Evolutionary conservation across 2,329 filamentous ascomycete genomes (phyloP).

Genomic region (Seiridium unicorne): DNA sequence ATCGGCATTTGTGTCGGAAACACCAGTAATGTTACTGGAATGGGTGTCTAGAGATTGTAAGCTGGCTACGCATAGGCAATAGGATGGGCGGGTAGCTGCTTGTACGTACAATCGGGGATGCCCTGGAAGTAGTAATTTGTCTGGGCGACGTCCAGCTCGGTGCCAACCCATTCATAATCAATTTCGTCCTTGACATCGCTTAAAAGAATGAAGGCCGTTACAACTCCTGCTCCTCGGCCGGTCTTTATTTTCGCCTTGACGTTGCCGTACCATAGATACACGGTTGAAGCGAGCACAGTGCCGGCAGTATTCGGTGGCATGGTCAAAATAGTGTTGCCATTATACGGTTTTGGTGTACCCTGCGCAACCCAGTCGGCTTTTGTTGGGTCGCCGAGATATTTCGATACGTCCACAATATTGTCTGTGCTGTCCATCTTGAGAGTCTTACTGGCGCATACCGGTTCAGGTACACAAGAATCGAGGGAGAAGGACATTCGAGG

Average conservation of each 20-base stretch:
- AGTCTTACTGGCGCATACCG: slow-evolving; percentile 73
- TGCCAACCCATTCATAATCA: slow-evolving; percentile 92
- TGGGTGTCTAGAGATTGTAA: slow-evolving; percentile 62
- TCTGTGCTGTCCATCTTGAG: slow-evolving; percentile 75
- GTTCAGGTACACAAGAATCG: slow-evolving; percentile 81
- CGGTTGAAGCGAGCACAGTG: slow-evolving; percentile 78
- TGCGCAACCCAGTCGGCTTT: slow-evolving; percentile 86
- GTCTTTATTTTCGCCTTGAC: slow-evolving; percentile 84
- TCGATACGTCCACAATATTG: slow-evolving; percentile 66
- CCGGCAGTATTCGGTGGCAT: slow-evolving; percentile 86
- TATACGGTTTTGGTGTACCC: slow-evolving; percentile 68
- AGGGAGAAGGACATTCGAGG: slow-evolving; percentile 79
- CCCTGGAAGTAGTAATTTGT: slow-evolving; percentile 98
- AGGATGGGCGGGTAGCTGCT: slow-evolving; percentile 34
- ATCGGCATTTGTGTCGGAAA: slow-evolving; percentile 70
- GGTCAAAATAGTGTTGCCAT: slow-evolving; percentile 76
- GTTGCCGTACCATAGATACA: slow-evolving; percentile 97
- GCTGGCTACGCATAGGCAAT: not conserved
- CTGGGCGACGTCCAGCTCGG: slow-evolving; percentile 74
- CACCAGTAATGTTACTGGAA: slow-evolving; percentile 63
- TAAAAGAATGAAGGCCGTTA: slow-evolving; percentile 96
- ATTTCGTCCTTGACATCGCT: slow-evolving; percentile 98
- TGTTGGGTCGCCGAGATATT: slow-evolving; percentile 82
- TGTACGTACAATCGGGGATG: slow-evolving; percentile 85
- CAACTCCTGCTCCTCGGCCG: slow-evolving; percentile 79